These are phyloP conservation scores for Colletotrichum limetticola DNA, from an alignment of 2,329 filamentous ascomycete genomes.

Conservation along the genomic window DNA sequence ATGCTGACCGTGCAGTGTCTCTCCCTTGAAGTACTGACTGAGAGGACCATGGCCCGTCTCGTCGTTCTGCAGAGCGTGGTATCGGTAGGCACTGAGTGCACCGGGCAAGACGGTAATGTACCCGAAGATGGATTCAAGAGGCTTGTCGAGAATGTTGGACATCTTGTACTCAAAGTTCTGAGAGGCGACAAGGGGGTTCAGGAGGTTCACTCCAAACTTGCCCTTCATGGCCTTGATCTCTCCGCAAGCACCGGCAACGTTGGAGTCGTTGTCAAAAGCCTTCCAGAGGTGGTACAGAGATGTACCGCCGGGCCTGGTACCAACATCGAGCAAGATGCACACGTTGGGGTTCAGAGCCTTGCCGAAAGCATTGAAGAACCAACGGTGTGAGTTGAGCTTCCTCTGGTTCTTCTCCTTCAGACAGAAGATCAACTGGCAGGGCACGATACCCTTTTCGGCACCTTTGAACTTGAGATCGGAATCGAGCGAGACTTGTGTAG, in stretches of 20 bases:
- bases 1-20: conserved; percentile 94
- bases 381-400: conserved; percentile 97
- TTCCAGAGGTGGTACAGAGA: conserved; percentile 99
- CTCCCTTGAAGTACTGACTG: conserved; percentile 99
- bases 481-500: conserved; percentile 95
- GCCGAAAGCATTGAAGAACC: conserved; percentile 99
- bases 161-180: conserved; percentile 99
- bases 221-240: conserved; percentile 99
- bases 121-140: conserved; percentile 94
- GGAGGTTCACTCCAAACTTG: conserved; percentile 80
- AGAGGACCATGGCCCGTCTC: conserved; percentile 93
- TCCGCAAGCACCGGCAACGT: conserved; percentile 94
- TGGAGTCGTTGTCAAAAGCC: conserved; percentile 97
- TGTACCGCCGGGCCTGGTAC: conserved; percentile 87
- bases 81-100: conserved; percentile 93
- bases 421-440: conserved; percentile 98
- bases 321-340: conserved; percentile 96
- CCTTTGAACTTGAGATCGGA: conserved; percentile 98
- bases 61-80: conserved; percentile 96
- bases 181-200: conserved; percentile 94
- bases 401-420: conserved; percentile 97
- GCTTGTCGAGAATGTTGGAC: conserved; percentile 99
- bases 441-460: conserved; percentile 98
- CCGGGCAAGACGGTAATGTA: conserved; percentile 98
- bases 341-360: conserved; percentile 93